Evolutionary conservation across 164 flowering plant genomes (phyloP).

Genomic region (Warburgia ugandensis): DNA sequence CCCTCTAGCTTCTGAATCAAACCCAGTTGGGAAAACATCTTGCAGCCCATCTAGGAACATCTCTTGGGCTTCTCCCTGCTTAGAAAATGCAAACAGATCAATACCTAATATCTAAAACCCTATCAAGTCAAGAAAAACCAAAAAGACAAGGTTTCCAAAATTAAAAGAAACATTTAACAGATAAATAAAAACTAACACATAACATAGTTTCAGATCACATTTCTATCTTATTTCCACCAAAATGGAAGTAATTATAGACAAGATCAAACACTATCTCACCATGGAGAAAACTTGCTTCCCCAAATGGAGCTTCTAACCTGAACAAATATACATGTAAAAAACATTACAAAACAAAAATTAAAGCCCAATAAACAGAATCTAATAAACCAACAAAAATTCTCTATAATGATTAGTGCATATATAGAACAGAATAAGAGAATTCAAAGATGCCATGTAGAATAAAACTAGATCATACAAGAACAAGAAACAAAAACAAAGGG

Average conservation of each 20-base stretch:
- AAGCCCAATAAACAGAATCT: neutral
- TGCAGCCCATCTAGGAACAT: conserved; percentile 33
- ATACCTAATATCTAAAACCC: neutral
- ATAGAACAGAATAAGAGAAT: neutral
- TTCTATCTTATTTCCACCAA: neutral
- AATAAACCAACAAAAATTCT: neutral
- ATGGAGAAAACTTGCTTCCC: conserved; percentile 29
- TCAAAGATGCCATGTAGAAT: neutral
- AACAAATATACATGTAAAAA: conserved; percentile 14
- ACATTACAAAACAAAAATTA: conserved; percentile 16
- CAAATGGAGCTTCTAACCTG: conserved; percentile 30
- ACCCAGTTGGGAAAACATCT: conserved; percentile 24
- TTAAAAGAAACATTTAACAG: neutral
- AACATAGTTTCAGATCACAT: neutral
- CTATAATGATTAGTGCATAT: neutral
- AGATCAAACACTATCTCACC: conserved; percentile 35
- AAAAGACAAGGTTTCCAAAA: neutral
- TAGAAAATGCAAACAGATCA: conserved; percentile 9
- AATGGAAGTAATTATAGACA: neutral
- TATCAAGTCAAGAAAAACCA: neutral
- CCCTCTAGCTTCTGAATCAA: conserved; percentile 33
- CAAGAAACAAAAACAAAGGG: neutral
- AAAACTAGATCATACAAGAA: neutral
- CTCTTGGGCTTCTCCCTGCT: conserved; percentile 79
- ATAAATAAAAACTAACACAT: neutral